These are phyloP conservation scores for Dactylellina leptospora DNA, from an alignment of 2,329 filamentous ascomycete species.

Conservation along the genomic window DNA sequence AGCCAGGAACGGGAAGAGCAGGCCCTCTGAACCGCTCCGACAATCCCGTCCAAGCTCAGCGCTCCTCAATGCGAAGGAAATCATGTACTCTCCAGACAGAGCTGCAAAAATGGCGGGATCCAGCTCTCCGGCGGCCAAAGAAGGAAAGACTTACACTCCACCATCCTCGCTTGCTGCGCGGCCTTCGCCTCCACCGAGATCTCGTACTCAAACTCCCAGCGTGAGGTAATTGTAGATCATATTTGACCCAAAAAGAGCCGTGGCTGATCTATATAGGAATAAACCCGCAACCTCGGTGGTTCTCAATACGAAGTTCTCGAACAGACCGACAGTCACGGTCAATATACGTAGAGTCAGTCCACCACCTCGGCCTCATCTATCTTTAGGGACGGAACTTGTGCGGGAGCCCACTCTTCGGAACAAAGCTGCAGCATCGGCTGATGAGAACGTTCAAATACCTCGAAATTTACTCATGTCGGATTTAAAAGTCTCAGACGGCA, in stretches of 20 bases:
- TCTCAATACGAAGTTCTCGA: not conserved
- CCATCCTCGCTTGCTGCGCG: not conserved
- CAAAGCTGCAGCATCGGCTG: not conserved
- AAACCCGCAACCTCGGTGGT: not conserved
- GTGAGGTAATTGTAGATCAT: not conserved
- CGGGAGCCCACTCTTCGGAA: not conserved
- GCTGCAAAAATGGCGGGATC: not conserved
- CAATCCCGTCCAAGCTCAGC: not conserved
- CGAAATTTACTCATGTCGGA: not conserved
- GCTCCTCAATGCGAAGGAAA: not conserved
- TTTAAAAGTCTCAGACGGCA: not conserved
- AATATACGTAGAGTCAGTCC: conserved; percentile 15
- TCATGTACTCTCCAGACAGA: not conserved
- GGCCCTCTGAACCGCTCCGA: not conserved
- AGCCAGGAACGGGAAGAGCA: not conserved
- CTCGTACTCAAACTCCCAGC: not conserved
- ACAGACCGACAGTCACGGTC: conserved; percentile 10
- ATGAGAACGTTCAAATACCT: not conserved
- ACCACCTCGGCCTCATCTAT: not conserved
- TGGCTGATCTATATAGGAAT: not conserved
- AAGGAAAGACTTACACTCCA: not conserved
- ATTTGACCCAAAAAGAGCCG: not conserved
- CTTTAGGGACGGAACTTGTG: too few species aligned
- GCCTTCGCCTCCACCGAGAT: not conserved
- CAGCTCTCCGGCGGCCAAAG: not conserved